Evolutionary conservation across 2,329 filamentous ascomycete genomes (phyloP).

Genomic region (Aspergillus sp.): DNA sequence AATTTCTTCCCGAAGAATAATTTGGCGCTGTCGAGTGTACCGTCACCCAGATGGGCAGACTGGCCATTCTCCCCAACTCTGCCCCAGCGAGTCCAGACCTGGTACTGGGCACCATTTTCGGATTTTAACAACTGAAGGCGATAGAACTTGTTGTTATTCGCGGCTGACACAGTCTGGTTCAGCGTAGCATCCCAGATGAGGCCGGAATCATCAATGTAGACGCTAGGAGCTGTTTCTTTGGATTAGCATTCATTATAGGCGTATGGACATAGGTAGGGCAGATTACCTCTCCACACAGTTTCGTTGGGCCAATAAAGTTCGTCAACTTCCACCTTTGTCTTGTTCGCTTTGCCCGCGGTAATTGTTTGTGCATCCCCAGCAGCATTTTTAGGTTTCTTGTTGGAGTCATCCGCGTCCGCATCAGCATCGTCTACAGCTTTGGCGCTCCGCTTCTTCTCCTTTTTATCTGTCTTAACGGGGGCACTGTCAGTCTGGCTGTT

Average conservation of each 20-base stretch:
- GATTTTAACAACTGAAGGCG: constrained; percentile 62
- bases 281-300: constrained; percentile 1
- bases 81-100: constrained; percentile 78
- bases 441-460: constrained; percentile 31
- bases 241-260: background rate
- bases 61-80: constrained; percentile 63
- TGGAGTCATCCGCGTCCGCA: constrained; percentile 22
- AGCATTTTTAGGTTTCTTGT: constrained; percentile 39
- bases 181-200: constrained; percentile 76
- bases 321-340: constrained; percentile 49
- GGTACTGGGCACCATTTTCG: constrained; percentile 39
- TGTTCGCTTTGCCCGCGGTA: constrained; percentile 40
- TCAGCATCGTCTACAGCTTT: constrained; percentile 17
- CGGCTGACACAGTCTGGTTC: constrained; percentile 70
- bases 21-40: constrained; percentile 41
- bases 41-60: constrained; percentile 40
- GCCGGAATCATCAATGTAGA: constrained; percentile 66
- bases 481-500: constrained; percentile 16
- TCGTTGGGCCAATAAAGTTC: constrained; percentile 28
- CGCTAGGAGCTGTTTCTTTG: constrained; percentile 31
- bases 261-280: background rate
- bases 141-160: constrained; percentile 85
- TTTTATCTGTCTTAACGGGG: constrained; percentile 34
- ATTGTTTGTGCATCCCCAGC: constrained; percentile 43
- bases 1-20: constrained; percentile 56